Evolutionary conservation across 768 basidiomycete genomes (phyloP), one percentile per base, ranked within the genome.

Genomic region (Sarcodon aspratus): DNA sequence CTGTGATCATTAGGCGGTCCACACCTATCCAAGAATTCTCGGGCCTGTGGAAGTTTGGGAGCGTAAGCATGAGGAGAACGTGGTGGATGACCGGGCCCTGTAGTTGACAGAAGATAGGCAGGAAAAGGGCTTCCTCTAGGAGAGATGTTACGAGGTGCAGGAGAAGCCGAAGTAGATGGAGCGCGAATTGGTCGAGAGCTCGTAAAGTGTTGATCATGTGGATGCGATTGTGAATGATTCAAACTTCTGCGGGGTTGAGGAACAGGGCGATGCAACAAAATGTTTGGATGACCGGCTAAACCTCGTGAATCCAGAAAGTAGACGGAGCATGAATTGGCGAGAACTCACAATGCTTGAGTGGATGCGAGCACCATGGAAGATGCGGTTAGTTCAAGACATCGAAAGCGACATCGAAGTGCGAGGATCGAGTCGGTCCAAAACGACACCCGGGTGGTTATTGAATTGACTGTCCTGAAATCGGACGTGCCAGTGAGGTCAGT

Each of bases 261-360:
- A 9, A 77, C 69, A 11, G 81, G 80, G 51, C 84, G 85, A 46
- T 88, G 86, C 1, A 87, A 66, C 7, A 85, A 66, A 40, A 82
- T 40, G 18, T 34, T 33, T 17, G 38, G 18, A 10, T 47, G 33
- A n/a, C 50, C 21, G 36, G 37, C 43, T 4, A 59, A 46, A 63
- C 74, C 52, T 73, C 77, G 52, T 3, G 69, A 63, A n/a, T n/a
- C n/a, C n/a, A n/a, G n/a, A n/a, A n/a, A n/a, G n/a, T n/a, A n/a
- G n/a, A n/a, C n/a, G n/a, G n/a, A n/a, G n/a, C n/a, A n/a, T n/a
- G n/a, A n/a, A n/a, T n/a, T n/a, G n/a, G n/a, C n/a, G n/a, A n/a
- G n/a, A n/a, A n/a, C n/a, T n/a, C n/a, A n/a, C n/a, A n/a, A n/a
- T n/a, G n/a, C n/a, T n/a, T n/a, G n/a, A n/a, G n/a, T n/a, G n/a